phyloP scores from a whole-genome alignment of 345 rosid species.

The Gossypium australe region DNA sequence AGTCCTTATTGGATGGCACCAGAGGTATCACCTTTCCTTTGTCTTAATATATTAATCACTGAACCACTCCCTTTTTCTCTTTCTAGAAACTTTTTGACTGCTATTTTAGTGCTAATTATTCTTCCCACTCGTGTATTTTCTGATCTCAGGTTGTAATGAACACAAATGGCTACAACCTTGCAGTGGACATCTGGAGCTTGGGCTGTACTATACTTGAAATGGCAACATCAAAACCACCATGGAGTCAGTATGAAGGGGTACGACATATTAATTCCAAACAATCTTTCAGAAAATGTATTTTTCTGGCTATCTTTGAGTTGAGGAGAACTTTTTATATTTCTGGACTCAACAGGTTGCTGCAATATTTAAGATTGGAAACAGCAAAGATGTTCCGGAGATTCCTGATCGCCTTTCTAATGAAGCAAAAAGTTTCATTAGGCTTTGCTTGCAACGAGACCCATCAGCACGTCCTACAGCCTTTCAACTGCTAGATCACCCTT shows the following conservation, averaged over 20 bases:
- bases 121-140: background rate
- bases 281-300: conserved; percentile 9
- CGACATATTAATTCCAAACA: conserved; percentile 14
- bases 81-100: background rate
- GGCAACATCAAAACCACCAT: conserved; percentile 95
- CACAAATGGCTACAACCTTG: conserved; percentile 72
- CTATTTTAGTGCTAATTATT: background rate
- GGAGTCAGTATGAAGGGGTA: conserved; percentile 98
- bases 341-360: conserved; percentile 82
- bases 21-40: conserved; percentile 47
- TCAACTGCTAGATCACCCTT: conserved; percentile 74
- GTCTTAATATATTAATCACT: background rate
- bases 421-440: conserved; percentile 67
- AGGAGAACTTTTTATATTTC: conserved; percentile 11
- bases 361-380: conserved; percentile 92
- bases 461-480: conserved; percentile 73
- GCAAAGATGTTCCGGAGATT: conserved; percentile 86
- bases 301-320: conserved; percentile 6
- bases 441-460: conserved; percentile 87
- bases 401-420: conserved; percentile 87
- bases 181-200: conserved; percentile 96
- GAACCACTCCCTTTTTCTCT: background rate
- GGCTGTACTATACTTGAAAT: conserved; percentile 98
- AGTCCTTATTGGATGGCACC: conserved; percentile 99
- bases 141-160: conserved; percentile 80